A percentile compares a stretch with the other conserved stretches of the same genome.
phyloP scores from a whole-genome alignment of 1,284 basidiomycete genomes.

The Ustilago sp. region DNA sequence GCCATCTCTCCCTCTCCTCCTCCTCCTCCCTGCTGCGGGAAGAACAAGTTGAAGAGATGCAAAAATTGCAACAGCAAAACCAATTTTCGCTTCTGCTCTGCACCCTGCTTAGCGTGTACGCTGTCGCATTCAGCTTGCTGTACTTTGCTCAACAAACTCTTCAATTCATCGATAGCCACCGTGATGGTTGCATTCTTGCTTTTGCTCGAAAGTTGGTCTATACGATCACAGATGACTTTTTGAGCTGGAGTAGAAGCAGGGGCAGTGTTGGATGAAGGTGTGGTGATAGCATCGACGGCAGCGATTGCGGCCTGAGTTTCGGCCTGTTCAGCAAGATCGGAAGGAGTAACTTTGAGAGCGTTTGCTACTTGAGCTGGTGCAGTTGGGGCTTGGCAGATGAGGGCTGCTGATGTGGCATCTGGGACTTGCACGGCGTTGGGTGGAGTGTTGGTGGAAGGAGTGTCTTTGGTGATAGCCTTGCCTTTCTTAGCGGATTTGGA shows the following conservation, averaged over 20 bases:
- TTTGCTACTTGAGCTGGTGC: conserved; percentile 38
- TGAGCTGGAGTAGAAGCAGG: conserved; percentile 29
- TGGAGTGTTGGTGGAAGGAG: conserved; percentile 1
- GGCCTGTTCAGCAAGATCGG: conserved; percentile 45
- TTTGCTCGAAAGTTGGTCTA: conserved; percentile 18
- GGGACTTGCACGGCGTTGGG: conserved; percentile 19
- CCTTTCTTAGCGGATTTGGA: conserved; percentile 33
- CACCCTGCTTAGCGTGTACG: neutral
- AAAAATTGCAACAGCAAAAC: conserved; percentile 53
- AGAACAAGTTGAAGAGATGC: conserved; percentile 53
- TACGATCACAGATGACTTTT: conserved; percentile 31
- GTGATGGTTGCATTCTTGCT: conserved; percentile 36
- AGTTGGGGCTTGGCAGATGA: conserved; percentile 35
- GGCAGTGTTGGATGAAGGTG: neutral
- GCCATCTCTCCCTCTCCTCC: conserved; percentile 4
- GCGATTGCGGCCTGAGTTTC: conserved; percentile 44
- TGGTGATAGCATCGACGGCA: conserved; percentile 29
- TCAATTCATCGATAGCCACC: conserved; percentile 36
- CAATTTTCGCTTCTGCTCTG: conserved; percentile 24
- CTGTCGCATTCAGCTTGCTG: conserved; percentile 19
- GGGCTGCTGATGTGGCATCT: conserved; percentile 35
- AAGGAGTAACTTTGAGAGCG: conserved; percentile 39
- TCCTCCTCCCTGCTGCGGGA: conserved; percentile 23
- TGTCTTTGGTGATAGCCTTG: conserved; percentile 11
- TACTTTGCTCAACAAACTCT: conserved; percentile 30